Evolutionary conservation across 306 rosid genomes (phyloP), one percentile per base, ranked within the genome.

Genomic region (Casuarina cunninghamiana): DNA sequence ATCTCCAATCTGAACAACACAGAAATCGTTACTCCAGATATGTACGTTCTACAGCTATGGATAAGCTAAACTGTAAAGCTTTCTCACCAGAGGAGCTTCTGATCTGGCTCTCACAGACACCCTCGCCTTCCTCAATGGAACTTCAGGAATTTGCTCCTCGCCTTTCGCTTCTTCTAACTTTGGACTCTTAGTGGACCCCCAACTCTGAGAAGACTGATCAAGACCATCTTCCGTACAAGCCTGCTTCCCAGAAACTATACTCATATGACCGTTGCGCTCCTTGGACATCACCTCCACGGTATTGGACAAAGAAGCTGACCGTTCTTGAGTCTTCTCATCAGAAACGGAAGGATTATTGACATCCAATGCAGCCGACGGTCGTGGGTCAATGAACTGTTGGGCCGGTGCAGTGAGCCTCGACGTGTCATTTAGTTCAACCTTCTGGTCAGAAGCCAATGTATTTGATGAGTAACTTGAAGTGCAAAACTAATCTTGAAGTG

Each of bases 21-120:
- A 35, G 5, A 19, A 9, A 26, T 39, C 5, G 46, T 4, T 41
- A 57, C 38, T 58, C 65, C 16, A 10, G 6, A 58, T 26, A 58
- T 26, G 8, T 58, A 58, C 3, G 19, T 4, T 61, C 6, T 10
- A 11, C 16, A 26, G 17, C 11, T 66, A 41, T 41, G 4, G 11
- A 39, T 9, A 10, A 42, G 37, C 3, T 3, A 35, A 51, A 37
- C 10, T 11, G 17, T 53, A n/a, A 15, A 35, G 32, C 2, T 46
- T 51, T 54, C 67, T 41, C 78, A 87, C 90, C 86, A 79, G 1
- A 37, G 86, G 81, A 65, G 88, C 90, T 70, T 87, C 86, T 57
- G 90, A 87, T 84, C 88, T 84, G 39, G 90, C 86, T 2, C 90
- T 83, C 53, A 87, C 86, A 3, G 90, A 87, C 62, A 87, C 90